Conservation (phyloP, 345 rosid species). For the Barbarea vulgaris region DNA sequence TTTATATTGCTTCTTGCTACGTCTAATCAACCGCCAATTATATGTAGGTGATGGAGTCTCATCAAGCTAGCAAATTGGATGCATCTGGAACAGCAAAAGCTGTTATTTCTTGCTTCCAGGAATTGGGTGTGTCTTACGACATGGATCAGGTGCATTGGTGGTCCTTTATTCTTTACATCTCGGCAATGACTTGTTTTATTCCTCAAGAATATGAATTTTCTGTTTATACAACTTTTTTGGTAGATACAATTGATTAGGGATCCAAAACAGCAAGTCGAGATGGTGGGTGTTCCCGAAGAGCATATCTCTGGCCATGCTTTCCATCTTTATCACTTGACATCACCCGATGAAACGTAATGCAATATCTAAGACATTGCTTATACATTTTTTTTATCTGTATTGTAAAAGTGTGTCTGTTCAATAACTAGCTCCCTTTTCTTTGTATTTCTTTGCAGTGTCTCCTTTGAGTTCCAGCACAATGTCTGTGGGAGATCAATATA, state of each 20-base stretch:
- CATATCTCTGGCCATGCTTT: slow-evolving; percentile 87
- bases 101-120: slow-evolving; percentile 89
- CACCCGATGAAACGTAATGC: slow-evolving; percentile 84
- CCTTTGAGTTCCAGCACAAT: slow-evolving; percentile 97
- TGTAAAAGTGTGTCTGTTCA: not conserved
- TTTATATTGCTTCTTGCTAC: slow-evolving; percentile 3
- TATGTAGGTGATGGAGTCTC: slow-evolving; percentile 92
- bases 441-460: slow-evolving; percentile 55
- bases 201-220: not conserved
- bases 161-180: slow-evolving; percentile 2
- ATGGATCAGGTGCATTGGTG: slow-evolving; percentile 61
- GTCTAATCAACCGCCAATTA: not conserved
- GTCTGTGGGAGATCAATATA: slow-evolving; percentile 95
- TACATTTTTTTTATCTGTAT: not conserved
- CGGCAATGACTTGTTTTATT: not conserved
- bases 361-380: slow-evolving; percentile 14
- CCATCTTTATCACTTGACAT: slow-evolving; percentile 85
- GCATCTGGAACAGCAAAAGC: slow-evolving; percentile 97
- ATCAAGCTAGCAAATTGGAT: slow-evolving; percentile 88
- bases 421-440: not conserved
- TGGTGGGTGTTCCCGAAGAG: slow-evolving; percentile 94
- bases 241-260: slow-evolving; percentile 88
- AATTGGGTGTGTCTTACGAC: slow-evolving; percentile 82
- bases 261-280: slow-evolving; percentile 74
- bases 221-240: slow-evolving; percentile 15